Evolutionary conservation across 2,329 filamentous ascomycete species (phyloP), one percentile per base, ranked within the genome.

Genomic region (Ophiocordyceps camponoti-rufipedis): DNA sequence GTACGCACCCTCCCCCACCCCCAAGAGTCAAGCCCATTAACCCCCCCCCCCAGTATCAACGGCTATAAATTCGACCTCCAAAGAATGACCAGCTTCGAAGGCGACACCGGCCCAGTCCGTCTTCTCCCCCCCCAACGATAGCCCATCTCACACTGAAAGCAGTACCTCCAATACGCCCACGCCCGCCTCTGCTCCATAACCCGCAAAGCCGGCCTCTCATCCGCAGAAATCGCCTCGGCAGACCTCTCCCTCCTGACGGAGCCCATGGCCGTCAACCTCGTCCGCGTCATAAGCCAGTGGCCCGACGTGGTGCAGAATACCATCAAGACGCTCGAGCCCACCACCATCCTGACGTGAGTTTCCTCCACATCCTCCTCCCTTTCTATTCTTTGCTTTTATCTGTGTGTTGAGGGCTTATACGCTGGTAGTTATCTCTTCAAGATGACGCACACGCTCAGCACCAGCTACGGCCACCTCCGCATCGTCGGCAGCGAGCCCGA

Each of bases 241-340:
- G 75, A 89, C 58, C 66, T 84, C 44, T 70, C 70, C 11, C 72
- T 87, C 40, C 72, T 89, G 29, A 76, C 69, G 1, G 84, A 87
- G 62, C 65, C 74, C 38, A 82, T 87, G 56, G 85, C 83, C 19
- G 62, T 78, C 43, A 79, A 87, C 54, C 70, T 89, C 38, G 71
- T 86, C 51, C 77, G 87, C 31, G 71, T 83, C 42, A 71, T 94
- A n/a, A 73, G 80, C 9, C 82, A 87, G 58, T 94, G 84, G 74
- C 87, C 87, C 2, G 86, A 93, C 55, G 82, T 86, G 5, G 78
- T 93, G 48, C 70, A 81, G 56, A 89, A 89, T 62, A 88, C 86
- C 0, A 69, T 91, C 54, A 85, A 84, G 69, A 93, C 85, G 0
- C 72, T 87, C 19, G 87, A 93, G 63, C 85, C 85, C 18, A 72